These are phyloP conservation scores for Podospora comata DNA, from an alignment of 495 filamentous ascomycete genomes.

Conservation along the genomic window DNA sequence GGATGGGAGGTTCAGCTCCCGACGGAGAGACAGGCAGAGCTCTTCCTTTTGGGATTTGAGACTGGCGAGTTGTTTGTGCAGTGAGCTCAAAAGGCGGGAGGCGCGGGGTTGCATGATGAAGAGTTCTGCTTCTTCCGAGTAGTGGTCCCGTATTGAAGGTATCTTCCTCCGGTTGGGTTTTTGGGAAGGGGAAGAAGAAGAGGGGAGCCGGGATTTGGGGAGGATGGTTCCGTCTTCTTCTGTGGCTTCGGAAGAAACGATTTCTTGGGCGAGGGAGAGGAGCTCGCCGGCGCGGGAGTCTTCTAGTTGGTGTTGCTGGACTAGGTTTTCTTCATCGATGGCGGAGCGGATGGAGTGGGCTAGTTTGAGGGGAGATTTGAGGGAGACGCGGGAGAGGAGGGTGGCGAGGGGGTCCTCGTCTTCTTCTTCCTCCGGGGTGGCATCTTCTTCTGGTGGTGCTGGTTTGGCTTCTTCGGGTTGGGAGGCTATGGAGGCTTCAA, in stretches of 20 bases:
- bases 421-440: conserved; percentile 1
- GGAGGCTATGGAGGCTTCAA: conserved; percentile 27
- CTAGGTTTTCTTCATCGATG: conserved; percentile 91
- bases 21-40: conserved; percentile 59
- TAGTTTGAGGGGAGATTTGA: conserved; percentile 65
- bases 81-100: conserved; percentile 56
- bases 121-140: conserved; percentile 56
- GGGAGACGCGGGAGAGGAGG: conserved; percentile 60
- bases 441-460: not conserved
- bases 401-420: conserved; percentile 43
- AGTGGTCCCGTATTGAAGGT: conserved; percentile 46
- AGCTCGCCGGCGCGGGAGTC: conserved; percentile 66
- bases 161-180: conserved; percentile 39
- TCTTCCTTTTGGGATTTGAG: conserved; percentile 55
- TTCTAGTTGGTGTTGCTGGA: conserved; percentile 71
- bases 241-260: conserved; percentile 58
- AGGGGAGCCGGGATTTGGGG: conserved; percentile 32
- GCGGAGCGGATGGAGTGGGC: conserved; percentile 67
- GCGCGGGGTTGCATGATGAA: conserved; percentile 87
- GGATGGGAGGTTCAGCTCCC: conserved; percentile 47
- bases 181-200: conserved; percentile 23
- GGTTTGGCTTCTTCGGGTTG: not conserved
- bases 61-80: conserved; percentile 62
- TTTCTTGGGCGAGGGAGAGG: conserved; percentile 63
- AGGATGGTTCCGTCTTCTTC: conserved; percentile 39